phyloP scores from a whole-genome alignment of 805 yeast genomes.

The Isabelozyma pseudorhagii region DNA sequence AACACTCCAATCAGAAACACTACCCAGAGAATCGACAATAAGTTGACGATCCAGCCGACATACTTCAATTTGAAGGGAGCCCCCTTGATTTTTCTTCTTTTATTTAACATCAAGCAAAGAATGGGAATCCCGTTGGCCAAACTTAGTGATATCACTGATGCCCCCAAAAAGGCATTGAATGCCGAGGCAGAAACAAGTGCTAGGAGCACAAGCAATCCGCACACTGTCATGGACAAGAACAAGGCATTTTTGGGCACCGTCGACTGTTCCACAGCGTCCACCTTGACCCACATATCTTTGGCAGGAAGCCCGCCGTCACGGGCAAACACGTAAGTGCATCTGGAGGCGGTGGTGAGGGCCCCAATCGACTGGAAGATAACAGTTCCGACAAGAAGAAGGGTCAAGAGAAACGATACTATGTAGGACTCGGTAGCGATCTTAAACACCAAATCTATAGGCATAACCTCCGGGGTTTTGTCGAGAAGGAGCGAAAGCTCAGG shows the following conservation, averaged over 20 bases:
- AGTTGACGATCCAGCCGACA: constrained; percentile 63
- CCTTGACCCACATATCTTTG: constrained; percentile 60
- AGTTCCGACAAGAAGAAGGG: constrained; percentile 64
- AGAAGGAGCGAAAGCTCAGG: constrained; percentile 60
- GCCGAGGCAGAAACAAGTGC: constrained; percentile 72
- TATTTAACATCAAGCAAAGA: constrained; percentile 55
- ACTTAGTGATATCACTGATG: constrained; percentile 72
- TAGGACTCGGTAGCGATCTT: constrained; percentile 66
- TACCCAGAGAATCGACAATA: constrained; percentile 59
- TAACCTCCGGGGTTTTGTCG: constrained; percentile 58
- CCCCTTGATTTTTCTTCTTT: constrained; percentile 60
- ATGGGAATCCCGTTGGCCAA: constrained; percentile 78
- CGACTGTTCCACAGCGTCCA: constrained; percentile 53
- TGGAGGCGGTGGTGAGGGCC: constrained; percentile 74
- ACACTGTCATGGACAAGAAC: constrained; percentile 58
- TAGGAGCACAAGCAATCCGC: constrained; percentile 57
- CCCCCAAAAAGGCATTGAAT: constrained; percentile 80
- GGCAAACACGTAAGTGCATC: constrained; percentile 79
- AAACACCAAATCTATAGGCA: constrained; percentile 79
- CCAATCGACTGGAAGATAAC: constrained; percentile 76
- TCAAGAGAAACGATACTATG: constrained; percentile 65
- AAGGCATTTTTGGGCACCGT: constrained; percentile 71
- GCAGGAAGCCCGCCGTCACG: constrained; percentile 80
- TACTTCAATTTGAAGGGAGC: constrained; percentile 63
- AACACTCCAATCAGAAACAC: constrained; percentile 54